A percentile compares a stretch with the other conserved stretches of the same genome.
phyloP scores from a whole-genome alignment of 2,329 filamentous ascomycete species.

The Dactylellina sp. region DNA sequence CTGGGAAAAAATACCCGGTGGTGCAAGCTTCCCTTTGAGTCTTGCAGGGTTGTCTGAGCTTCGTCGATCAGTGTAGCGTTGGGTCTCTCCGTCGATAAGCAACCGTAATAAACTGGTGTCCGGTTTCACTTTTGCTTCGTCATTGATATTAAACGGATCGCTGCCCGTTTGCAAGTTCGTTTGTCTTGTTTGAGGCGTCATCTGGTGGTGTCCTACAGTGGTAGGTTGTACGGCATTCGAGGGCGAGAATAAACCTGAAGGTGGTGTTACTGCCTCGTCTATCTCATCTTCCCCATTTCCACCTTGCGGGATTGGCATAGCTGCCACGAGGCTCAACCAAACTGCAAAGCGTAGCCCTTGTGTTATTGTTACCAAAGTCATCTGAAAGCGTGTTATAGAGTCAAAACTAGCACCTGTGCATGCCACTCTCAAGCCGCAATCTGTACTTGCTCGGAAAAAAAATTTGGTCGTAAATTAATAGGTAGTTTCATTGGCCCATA shows the following conservation, averaged over 20 bases:
- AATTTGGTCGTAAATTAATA: background rate
- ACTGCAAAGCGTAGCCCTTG: conserved; percentile 25
- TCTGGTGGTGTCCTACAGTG: conserved; percentile 3
- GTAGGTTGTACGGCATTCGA: background rate
- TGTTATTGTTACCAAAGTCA: conserved; percentile 10
- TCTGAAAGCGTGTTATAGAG: background rate
- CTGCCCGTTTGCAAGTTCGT: conserved; percentile 12
- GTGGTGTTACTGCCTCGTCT: background rate
- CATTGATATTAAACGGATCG: background rate
- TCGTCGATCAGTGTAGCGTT: background rate
- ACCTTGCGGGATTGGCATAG: conserved; percentile 28
- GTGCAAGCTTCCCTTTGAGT: conserved; percentile 11
- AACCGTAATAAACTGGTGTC: conserved; percentile 28
- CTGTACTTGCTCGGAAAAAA: background rate
- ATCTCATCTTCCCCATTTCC: background rate
- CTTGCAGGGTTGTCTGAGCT: background rate
- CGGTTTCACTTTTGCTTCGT: background rate
- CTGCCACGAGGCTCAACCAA: conserved; percentile 42
- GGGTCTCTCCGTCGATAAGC: background rate
- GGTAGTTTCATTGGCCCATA: conserved; percentile 1
- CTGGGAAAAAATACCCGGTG: conserved; percentile 21
- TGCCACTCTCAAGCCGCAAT: background rate
- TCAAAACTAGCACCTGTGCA: background rate
- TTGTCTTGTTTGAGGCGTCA: conserved; percentile 10
- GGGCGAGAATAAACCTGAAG: background rate